Conservation (phyloP, 2,329 filamentous ascomycete species). For the Verticillium zaregamsianum region DNA sequence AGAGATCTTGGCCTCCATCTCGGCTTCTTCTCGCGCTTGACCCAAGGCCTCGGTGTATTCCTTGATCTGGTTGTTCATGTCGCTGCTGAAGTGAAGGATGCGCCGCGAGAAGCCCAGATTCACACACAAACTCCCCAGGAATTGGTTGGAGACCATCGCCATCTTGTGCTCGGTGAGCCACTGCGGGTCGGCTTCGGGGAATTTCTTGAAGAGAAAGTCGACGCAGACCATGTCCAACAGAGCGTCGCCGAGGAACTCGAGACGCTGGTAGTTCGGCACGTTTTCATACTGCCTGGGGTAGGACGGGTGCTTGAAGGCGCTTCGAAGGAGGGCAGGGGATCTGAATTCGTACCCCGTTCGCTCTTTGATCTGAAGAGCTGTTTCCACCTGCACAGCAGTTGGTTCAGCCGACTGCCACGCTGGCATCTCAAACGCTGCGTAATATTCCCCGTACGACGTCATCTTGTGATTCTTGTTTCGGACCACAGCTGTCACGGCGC, state of each 20-base stretch:
- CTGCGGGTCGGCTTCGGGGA: slow-evolving; percentile 79
- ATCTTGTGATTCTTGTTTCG: slow-evolving; percentile 66
- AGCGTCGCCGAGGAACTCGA: slow-evolving; percentile 90
- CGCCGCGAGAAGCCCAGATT: slow-evolving; percentile 73
- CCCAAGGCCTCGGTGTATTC: slow-evolving; percentile 56
- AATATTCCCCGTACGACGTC: slow-evolving; percentile 69
- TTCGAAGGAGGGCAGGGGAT: slow-evolving; percentile 71
- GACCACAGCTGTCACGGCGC: slow-evolving; percentile 66
- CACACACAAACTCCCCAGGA: slow-evolving; percentile 78
- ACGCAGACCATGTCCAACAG: slow-evolving; percentile 83
- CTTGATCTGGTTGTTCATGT: slow-evolving; percentile 39
- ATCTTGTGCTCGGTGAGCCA: slow-evolving; percentile 99
- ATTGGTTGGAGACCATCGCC: slow-evolving; percentile 98
- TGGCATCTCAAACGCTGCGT: slow-evolving; percentile 62
- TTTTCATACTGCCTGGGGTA: slow-evolving; percentile 69
- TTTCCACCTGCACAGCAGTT: slow-evolving; percentile 64
- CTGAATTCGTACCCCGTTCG: slow-evolving; percentile 62
- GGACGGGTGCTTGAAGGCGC: slow-evolving; percentile 85
- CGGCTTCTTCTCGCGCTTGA: slow-evolving; percentile 37
- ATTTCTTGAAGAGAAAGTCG: slow-evolving; percentile 72
- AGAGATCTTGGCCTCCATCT: slow-evolving; percentile 25
- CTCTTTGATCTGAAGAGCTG: slow-evolving; percentile 59
- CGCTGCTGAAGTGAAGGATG: slow-evolving; percentile 51
- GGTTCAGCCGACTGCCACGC: slow-evolving; percentile 61
- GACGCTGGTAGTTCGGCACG: slow-evolving; percentile 83